These are phyloP conservation scores for Globomyces pollinis-pini DNA, from an alignment of 192 early-diverging fungal species.

Conservation along the genomic window DNA sequence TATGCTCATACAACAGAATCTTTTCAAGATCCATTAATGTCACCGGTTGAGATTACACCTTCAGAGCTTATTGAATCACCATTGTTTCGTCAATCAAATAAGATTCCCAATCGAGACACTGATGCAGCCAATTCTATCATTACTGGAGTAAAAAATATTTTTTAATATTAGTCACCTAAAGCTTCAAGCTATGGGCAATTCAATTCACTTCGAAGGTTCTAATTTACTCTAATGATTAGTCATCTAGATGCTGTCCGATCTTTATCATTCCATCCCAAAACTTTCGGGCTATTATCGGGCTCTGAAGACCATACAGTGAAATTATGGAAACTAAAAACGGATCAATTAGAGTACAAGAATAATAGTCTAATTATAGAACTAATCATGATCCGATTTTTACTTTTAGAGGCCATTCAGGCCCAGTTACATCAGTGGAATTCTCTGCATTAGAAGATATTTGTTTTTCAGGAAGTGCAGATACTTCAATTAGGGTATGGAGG, in stretches of 20 bases:
- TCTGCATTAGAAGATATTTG: slow-evolving; percentile 47
- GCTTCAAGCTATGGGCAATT: background rate
- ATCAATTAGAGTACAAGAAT: background rate
- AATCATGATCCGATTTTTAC: slow-evolving; percentile 66
- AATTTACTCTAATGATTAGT: slow-evolving; percentile 25
- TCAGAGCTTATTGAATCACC: too few species aligned
- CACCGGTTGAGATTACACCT: too few species aligned
- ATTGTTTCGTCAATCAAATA: too few species aligned
- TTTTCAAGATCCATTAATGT: too few species aligned
- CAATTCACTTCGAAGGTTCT: slow-evolving; percentile 2
- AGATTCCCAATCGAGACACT: too few species aligned
- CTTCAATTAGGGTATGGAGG: slow-evolving; percentile 60
- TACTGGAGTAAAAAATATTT: too few species aligned
- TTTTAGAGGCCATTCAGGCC: slow-evolving; percentile 65
- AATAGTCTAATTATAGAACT: background rate
- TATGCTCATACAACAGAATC: too few species aligned
- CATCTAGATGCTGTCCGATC: slow-evolving; percentile 65
- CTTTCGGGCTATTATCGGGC: slow-evolving; percentile 53
- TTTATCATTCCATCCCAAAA: slow-evolving; percentile 49
- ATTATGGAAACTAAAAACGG: slow-evolving; percentile 56
- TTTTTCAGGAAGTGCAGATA: slow-evolving; percentile 68
- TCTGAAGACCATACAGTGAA: slow-evolving; percentile 77
- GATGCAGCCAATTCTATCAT: too few species aligned
- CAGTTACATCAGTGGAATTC: slow-evolving; percentile 60
- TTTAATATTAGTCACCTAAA: too few species aligned